Base-by-base conservation (phyloP, 2,329 filamentous ascomycete species). In the Thermomyces lanuginosus region DNA sequence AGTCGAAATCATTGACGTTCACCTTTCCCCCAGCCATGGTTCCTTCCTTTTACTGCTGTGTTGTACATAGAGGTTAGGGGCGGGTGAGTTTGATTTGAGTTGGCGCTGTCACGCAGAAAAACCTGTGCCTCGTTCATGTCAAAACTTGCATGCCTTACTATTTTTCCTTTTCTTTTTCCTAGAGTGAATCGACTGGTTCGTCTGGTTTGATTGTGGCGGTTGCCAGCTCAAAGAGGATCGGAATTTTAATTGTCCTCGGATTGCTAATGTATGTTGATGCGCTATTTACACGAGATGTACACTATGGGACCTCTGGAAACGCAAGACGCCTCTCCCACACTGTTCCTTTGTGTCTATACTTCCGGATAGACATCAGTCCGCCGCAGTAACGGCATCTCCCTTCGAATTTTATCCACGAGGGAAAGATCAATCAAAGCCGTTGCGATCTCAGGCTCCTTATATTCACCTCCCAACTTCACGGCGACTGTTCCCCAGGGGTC, bases 401-500 rank as follows among this genome's bases (percentile, higher is more conserved):
- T 60, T 38, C 64, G 61, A 5, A 68, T 53, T 42, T 60, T 67
- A 30, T 61, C 50, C 28, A 69, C 41, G 16, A 58, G 48, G 13
- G 56, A 55, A 6, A 69, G 39, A 49, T 73, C 64, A 31, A 73
- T 58, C 37, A 72, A 63, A 2, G 64, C 61, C 18, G 56, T 46
- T 3, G 54, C 55, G 35, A 66, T 56, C 26, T 61, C 53, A 5
- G 61, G 54, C 28, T 61, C 56, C 16, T 48, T 37, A 19, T 44
- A 42, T 12, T 53, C 51, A n/a, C 61, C 58, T 33, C 55, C 44
- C 75, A 63, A 61, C 43, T 76, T 64, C 3, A 74, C 64, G 21
- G 81, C 46, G 1, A 93, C 66, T 30, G 69, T 64, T 0, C 86
- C 86, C 82, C 83, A 92, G 0, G 86, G 84, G 48, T 80, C 76